These are phyloP conservation scores for Wilhelminamyces savonicus DNA, from an alignment of 805 yeast genomes.

Conservation along the genomic window DNA sequence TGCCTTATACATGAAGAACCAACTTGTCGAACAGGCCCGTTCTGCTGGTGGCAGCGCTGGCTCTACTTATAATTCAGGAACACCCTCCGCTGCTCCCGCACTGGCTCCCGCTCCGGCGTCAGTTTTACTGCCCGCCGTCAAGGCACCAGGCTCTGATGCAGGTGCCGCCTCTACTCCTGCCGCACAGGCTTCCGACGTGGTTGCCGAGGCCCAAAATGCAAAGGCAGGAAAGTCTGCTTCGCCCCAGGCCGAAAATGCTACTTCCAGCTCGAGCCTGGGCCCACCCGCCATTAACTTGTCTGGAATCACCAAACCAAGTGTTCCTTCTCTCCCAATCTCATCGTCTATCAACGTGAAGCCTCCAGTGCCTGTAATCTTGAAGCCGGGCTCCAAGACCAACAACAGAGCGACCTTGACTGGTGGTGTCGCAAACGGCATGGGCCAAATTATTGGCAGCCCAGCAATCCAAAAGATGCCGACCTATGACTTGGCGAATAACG, in stretches of 20 bases:
- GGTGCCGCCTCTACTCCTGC: constrained; percentile 2
- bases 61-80: not conserved
- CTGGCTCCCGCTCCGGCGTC: not conserved
- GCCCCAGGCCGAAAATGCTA: constrained; percentile 9
- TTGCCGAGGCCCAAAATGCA: constrained; percentile 40
- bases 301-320: constrained; percentile 45
- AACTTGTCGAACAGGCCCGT: constrained; percentile 31
- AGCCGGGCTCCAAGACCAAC: constrained; percentile 42
- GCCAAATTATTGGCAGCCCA: constrained; percentile 62
- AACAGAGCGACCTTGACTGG: constrained; percentile 76
- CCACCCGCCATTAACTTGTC: no score
- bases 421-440: constrained; percentile 74
- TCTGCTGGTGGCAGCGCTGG: constrained; percentile 4
- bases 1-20: constrained; percentile 41
- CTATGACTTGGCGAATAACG: constrained; percentile 52
- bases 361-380: constrained; percentile 58
- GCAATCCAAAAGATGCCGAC: constrained; percentile 70
- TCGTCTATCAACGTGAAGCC: constrained; percentile 58
- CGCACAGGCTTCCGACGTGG: constrained; percentile 33
- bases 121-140: not conserved
- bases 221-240: constrained; percentile 14
- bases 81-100: constrained; percentile 2
- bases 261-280: no score
- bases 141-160: constrained; percentile 1
- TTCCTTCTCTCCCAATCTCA: constrained; percentile 70